Percentiles rank a stretch among this genome's conserved stretches.
Evolutionary conservation across 1,284 basidiomycete species (phyloP).

Genomic region (Irpex sp.): DNA sequence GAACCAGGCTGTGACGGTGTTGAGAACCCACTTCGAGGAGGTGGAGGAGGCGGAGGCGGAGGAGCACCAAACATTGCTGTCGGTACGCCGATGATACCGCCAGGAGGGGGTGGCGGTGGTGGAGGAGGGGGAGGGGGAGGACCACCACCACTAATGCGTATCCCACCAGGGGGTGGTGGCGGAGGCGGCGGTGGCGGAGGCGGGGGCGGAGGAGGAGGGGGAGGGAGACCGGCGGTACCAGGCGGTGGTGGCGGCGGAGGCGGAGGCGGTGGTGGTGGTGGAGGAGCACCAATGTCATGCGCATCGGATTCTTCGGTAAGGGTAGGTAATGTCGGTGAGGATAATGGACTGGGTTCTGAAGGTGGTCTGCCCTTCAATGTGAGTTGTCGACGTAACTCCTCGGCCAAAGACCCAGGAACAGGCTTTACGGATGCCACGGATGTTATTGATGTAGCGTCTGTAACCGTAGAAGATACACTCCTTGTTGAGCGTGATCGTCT

Average conservation of each 20-base stretch:
- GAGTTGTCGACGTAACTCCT: constrained; percentile 57
- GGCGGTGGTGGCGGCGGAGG: constrained; percentile 27
- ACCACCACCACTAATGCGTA: constrained; percentile 10
- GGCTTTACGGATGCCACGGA: constrained; percentile 38
- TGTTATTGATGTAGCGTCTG: constrained; percentile 55
- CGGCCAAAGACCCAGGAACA: constrained; percentile 49
- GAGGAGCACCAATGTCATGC: constrained; percentile 18
- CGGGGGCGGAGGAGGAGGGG: constrained; percentile 28
- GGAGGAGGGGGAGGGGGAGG: constrained; percentile 21
- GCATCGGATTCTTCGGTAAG: constrained; percentile 34
- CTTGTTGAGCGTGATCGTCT: constrained; percentile 43
- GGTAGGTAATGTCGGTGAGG: constrained; percentile 31
- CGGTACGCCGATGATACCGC: constrained; percentile 16
- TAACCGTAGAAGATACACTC: constrained; percentile 44
- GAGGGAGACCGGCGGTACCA: constrained; percentile 13
- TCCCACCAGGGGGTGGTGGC: constrained; percentile 20
- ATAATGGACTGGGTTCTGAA: constrained; percentile 29
- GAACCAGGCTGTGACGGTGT: constrained; percentile 49
- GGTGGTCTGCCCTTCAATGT: constrained; percentile 38
- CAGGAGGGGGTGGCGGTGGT: constrained; percentile 28
- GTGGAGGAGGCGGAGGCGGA: constrained; percentile 31
- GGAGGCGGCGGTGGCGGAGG: constrained; percentile 15
- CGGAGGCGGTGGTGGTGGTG: constrained; percentile 29
- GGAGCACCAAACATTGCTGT: constrained; percentile 7
- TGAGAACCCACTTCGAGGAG: constrained; percentile 34